A percentile compares a stretch with the other conserved stretches of the same genome.
Conservation (phyloP, 495 filamentous ascomycete species). For the Podospora comata region DNA sequence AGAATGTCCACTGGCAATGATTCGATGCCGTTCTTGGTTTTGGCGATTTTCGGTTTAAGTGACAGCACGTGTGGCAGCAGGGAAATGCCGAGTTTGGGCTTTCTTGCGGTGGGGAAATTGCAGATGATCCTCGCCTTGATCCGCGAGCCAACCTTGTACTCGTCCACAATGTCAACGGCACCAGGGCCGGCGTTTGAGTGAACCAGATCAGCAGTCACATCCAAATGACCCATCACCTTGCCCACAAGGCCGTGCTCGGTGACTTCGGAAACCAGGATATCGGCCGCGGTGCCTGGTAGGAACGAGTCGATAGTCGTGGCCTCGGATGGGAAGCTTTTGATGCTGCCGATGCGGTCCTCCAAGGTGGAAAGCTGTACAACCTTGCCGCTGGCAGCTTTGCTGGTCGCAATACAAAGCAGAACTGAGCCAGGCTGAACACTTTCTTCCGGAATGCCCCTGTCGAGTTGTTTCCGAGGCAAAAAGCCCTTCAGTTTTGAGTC, state of each 20-base stretch:
- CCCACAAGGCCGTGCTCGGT: conserved; percentile 57
- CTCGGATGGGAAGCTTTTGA: conserved; percentile 61
- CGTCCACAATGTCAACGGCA: conserved; percentile 63
- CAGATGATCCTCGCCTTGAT: conserved; percentile 82
- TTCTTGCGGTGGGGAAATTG: conserved; percentile 72
- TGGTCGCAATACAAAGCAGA: conserved; percentile 75
- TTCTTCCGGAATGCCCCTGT: conserved; percentile 63
- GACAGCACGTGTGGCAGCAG: conserved; percentile 77
- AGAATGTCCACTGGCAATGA: conserved; percentile 51
- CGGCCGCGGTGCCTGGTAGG: conserved; percentile 82
- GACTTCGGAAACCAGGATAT: conserved; percentile 77
- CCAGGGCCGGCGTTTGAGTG: conserved; percentile 72
- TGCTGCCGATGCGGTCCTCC: conserved; percentile 63
- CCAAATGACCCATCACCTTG: conserved; percentile 88
- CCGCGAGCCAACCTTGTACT: conserved; percentile 76
- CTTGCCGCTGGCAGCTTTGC: conserved; percentile 71
- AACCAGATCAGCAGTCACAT: conserved; percentile 83
- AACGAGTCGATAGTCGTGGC: conserved; percentile 88
- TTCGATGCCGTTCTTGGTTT: conserved; percentile 26
- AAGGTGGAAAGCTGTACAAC: conserved; percentile 84
- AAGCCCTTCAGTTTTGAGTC: conserved; percentile 70
- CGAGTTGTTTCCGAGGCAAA: conserved; percentile 81
- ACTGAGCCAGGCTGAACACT: conserved; percentile 63
- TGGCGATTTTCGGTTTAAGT: conserved; percentile 50
- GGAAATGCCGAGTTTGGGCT: conserved; percentile 80